These are phyloP conservation scores for Pestalotiopsis fici DNA, from an alignment of 2,329 filamentous ascomycete species.

Conservation along the genomic window DNA sequence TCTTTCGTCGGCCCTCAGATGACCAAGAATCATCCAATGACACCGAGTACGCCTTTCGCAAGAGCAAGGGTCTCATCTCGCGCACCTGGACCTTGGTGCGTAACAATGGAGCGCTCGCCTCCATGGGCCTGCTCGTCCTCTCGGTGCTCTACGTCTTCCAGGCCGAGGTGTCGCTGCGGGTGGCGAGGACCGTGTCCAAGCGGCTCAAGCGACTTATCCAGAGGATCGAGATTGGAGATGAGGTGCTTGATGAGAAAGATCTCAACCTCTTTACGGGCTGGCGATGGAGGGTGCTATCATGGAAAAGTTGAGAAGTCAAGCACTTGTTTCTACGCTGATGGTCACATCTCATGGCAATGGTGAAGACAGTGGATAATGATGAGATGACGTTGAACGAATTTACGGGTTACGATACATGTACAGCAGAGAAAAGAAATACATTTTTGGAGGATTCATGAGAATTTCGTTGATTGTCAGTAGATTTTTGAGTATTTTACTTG, in stretches of 20 bases:
- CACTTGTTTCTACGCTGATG: too few relatives aligned
- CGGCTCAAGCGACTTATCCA: constrained; percentile 48
- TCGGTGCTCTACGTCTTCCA: constrained; percentile 59
- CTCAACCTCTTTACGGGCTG: constrained; percentile 52
- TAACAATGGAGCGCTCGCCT: constrained; percentile 46
- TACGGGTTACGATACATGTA: neutral
- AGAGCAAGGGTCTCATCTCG: constrained; percentile 49
- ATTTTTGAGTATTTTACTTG: neutral
- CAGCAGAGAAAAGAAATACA: neutral
- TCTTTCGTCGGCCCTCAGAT: constrained; percentile 48
- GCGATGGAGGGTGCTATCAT: constrained; percentile 57
- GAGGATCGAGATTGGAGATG: constrained; percentile 49
- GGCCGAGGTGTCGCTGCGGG: constrained; percentile 58
- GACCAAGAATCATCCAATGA: constrained; percentile 45
- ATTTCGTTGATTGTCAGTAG: neutral
- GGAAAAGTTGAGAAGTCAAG: constrained; percentile 23
- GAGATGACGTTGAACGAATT: neutral
- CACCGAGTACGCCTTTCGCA: constrained; percentile 59
- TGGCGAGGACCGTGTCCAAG: constrained; percentile 52
- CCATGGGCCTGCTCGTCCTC: constrained; percentile 55
- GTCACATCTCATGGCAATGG: neutral
- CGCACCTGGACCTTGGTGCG: constrained; percentile 48
- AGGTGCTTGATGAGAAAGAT: constrained; percentile 48
- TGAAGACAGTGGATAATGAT: neutral
- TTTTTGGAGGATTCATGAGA: neutral